Conservation (phyloP, 2,329 filamentous ascomycete genomes). For the Plenodomus lindquistii region DNA sequence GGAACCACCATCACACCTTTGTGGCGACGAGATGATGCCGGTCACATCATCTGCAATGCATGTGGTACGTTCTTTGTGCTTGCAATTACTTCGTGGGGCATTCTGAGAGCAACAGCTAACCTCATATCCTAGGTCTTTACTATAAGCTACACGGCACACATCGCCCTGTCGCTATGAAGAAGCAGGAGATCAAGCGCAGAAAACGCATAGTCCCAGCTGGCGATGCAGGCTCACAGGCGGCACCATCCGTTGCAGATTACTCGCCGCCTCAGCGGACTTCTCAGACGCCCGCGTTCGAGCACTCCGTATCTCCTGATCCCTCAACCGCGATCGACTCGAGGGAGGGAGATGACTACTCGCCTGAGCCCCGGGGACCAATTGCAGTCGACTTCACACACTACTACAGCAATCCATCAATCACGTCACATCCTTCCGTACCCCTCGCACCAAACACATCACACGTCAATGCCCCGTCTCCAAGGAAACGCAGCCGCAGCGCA, state of each 20-base stretch:
- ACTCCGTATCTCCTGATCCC: slow-evolving; percentile 42
- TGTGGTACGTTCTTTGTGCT: slow-evolving; percentile 69
- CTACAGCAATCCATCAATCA: slow-evolving; percentile 19
- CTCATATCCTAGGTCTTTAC: slow-evolving; percentile 71
- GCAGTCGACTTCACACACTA: slow-evolving; percentile 46
- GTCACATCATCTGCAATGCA: slow-evolving; percentile 97
- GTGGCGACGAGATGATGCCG: slow-evolving; percentile 91
- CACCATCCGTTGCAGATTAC: slow-evolving; percentile 34
- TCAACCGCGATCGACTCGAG: slow-evolving; percentile 31
- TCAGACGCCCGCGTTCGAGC: slow-evolving; percentile 35
- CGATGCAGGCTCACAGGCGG: slow-evolving; percentile 43
- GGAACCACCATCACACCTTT: slow-evolving; percentile 94
- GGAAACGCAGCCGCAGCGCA: slow-evolving; percentile 44
- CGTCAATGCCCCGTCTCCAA: slow-evolving; percentile 28
- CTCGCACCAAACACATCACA: slow-evolving; percentile 17
- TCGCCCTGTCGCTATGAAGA: slow-evolving; percentile 97
- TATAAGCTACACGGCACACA: slow-evolving; percentile 95
- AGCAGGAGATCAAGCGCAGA: slow-evolving; percentile 91
- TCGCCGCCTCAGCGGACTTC: slow-evolving; percentile 34
- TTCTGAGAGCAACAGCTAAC: slow-evolving; percentile 14
- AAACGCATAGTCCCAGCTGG: slow-evolving; percentile 90
- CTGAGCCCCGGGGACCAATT: slow-evolving; percentile 35
- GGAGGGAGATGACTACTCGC: slow-evolving; percentile 34
- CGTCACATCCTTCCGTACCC: slow-evolving; percentile 13
- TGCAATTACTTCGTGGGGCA: not conserved